Conservation (phyloP, 2,329 filamentous ascomycete species). For the Cladobotryum protrusum region DNA sequence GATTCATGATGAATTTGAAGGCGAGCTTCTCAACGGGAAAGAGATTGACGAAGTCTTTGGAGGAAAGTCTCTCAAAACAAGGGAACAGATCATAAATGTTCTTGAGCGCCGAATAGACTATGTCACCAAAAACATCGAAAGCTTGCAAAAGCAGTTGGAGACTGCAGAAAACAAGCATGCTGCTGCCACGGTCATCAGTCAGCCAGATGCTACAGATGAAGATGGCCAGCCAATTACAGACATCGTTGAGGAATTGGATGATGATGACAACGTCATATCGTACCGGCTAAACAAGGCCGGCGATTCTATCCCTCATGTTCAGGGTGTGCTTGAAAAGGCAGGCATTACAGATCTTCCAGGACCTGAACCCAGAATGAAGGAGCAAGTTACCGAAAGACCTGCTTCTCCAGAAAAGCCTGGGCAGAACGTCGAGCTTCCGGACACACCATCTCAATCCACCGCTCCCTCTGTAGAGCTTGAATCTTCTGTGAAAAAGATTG, state of each 20-base stretch:
- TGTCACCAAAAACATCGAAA: conserved; percentile 72
- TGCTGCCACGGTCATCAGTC: conserved; percentile 52
- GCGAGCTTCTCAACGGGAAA: conserved; percentile 54
- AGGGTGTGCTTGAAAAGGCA: conserved; percentile 70
- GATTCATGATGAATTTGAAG: conserved; percentile 54
- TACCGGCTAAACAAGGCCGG: conserved; percentile 61
- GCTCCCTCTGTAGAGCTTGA: background rate
- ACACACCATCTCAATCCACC: background rate
- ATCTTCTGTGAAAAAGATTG: conserved; percentile 44
- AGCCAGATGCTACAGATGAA: conserved; percentile 58
- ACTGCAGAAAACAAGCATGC: conserved; percentile 63
- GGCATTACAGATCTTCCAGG: conserved; percentile 50
- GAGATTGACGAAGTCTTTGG: conserved; percentile 46
- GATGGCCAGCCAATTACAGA: conserved; percentile 76
- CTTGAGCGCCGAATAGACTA: conserved; percentile 76
- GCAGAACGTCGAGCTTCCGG: conserved; percentile 3
- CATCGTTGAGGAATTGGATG: conserved; percentile 87
- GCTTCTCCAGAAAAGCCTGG: background rate
- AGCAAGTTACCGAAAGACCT: background rate
- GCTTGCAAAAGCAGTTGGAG: conserved; percentile 66
- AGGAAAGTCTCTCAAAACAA: conserved; percentile 20
- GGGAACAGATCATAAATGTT: conserved; percentile 51
- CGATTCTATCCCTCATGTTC: conserved; percentile 58
- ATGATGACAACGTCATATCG: conserved; percentile 77
- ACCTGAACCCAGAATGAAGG: conserved; percentile 5